A percentile compares a stretch with the other conserved stretches of the same genome.
Conservation (phyloP, 148 eudicot species). For the Rhododendron ovatum region DNA sequence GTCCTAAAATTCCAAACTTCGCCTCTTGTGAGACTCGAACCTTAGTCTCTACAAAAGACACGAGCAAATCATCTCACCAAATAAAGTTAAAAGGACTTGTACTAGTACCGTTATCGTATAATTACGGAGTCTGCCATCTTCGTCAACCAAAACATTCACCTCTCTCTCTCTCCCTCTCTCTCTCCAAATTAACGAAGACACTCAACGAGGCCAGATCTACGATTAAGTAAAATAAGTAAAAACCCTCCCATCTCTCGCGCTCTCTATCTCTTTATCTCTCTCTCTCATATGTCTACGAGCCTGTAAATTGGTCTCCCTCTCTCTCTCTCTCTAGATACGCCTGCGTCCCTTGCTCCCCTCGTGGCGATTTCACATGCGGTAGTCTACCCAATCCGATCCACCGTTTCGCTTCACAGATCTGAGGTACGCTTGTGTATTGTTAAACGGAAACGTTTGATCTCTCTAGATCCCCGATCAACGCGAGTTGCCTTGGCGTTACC, state of each 20-base stretch:
- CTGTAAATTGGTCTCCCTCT: neutral
- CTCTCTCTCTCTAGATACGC: neutral
- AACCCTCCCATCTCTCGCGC: neutral
- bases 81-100: too few species aligned
- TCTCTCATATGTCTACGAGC: neutral
- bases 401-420: slow-evolving; percentile 10
- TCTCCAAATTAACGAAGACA: slow-evolving; percentile 8
- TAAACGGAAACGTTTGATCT: neutral
- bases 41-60: too few species aligned
- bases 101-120: too few species aligned
- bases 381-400: slow-evolving; percentile 7
- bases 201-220: slow-evolving; percentile 19
- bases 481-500: neutral
- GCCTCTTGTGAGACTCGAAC: too few species aligned
- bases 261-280: neutral
- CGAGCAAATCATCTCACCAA: too few species aligned
- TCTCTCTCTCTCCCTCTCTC: neutral
- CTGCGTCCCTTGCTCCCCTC: neutral
- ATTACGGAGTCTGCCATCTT: too few species aligned
- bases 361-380: slow-evolving; percentile 4
- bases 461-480: neutral
- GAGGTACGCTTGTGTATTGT: slow-evolving; percentile 7
- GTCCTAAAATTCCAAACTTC: too few species aligned
- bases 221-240: neutral
- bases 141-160: too few species aligned